These are phyloP conservation scores for Pezicula radicicola DNA, from an alignment of 2,329 filamentous ascomycete genomes.

Conservation along the genomic window DNA sequence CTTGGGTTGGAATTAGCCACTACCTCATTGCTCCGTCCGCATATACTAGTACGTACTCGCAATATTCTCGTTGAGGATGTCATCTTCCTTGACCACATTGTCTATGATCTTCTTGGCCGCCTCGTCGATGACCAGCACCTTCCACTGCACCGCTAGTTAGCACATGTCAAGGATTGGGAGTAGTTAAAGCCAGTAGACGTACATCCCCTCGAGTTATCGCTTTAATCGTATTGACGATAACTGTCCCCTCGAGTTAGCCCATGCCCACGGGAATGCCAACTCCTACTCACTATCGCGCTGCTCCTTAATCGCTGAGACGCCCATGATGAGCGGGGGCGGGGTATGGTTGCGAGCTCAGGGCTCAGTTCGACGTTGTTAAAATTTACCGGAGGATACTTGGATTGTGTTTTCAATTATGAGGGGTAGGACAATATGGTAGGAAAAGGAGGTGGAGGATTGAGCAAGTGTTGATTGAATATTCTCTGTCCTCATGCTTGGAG, in stretches of 20 bases:
- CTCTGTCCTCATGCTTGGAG: neutral
- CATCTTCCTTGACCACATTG: constrained; percentile 90
- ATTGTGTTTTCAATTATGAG: too few species aligned
- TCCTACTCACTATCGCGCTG: constrained; percentile 67
- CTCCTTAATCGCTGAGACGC: constrained; percentile 78
- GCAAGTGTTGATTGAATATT: too few species aligned
- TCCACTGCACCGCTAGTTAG: constrained; percentile 65
- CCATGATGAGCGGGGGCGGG: constrained; percentile 59
- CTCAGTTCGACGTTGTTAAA: too few species aligned
- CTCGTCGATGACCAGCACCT: constrained; percentile 88
- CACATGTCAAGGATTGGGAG: neutral
- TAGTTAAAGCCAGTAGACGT: constrained; percentile 30
- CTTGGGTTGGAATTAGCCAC: constrained; percentile 40
- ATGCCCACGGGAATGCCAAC: neutral
- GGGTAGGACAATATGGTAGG: too few species aligned
- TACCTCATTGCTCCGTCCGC: constrained; percentile 5
- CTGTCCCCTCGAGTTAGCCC: constrained; percentile 37
- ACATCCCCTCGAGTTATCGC: constrained; percentile 80
- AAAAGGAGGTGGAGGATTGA: too few species aligned
- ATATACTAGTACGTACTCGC: constrained; percentile 60
- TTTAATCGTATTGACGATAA: constrained; percentile 72
- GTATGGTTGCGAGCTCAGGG: neutral
- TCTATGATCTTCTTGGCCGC: constrained; percentile 81
- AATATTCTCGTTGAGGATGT: constrained; percentile 94
- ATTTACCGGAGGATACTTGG: too few species aligned